A percentile compares a stretch with the other conserved stretches of the same genome.
Evolutionary conservation across 2,329 filamentous ascomycete genomes (phyloP).

Genomic region (Trichoderma cornu-damae): DNA sequence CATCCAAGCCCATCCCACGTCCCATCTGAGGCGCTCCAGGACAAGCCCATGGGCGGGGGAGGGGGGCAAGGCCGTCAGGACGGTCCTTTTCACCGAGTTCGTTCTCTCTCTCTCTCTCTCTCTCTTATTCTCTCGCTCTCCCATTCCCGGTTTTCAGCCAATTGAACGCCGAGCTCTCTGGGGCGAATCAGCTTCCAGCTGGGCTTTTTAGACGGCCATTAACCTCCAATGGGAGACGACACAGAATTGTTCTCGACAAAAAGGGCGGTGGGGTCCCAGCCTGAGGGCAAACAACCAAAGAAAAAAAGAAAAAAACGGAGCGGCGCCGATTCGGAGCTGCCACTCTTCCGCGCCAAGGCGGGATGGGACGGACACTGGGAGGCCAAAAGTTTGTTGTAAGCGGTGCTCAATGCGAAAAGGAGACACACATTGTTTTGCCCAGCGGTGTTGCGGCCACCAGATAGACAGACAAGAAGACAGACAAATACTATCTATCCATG

Average conservation of each 20-base stretch:
- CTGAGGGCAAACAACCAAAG: too few relatives aligned
- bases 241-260: neutral
- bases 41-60: constrained; percentile 17
- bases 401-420: too few relatives aligned
- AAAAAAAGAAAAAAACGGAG: constrained; percentile 3
- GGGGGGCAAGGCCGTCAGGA: constrained; percentile 16
- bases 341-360: neutral
- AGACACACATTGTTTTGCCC: too few relatives aligned
- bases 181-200: constrained; percentile 14
- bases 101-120: too few relatives aligned
- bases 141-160: constrained; percentile 4
- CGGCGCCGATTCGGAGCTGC: constrained; percentile 1
- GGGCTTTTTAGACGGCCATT: constrained; percentile 2
- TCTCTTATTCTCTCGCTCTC: neutral
- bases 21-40: neutral
- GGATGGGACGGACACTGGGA: neutral
- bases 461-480: too few relatives aligned
- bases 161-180: too few relatives aligned
- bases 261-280: constrained; percentile 15
- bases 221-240: constrained; percentile 14
- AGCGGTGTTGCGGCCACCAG: too few relatives aligned
- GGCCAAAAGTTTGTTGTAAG: neutral
- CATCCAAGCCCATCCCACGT: too few relatives aligned
- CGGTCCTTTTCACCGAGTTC: constrained; percentile 9
- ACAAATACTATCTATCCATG: too few relatives aligned